These are phyloP conservation scores for Saccharomyces hybrid DNA, from an alignment of 1,139 yeast genomes.

Conservation along the genomic window DNA sequence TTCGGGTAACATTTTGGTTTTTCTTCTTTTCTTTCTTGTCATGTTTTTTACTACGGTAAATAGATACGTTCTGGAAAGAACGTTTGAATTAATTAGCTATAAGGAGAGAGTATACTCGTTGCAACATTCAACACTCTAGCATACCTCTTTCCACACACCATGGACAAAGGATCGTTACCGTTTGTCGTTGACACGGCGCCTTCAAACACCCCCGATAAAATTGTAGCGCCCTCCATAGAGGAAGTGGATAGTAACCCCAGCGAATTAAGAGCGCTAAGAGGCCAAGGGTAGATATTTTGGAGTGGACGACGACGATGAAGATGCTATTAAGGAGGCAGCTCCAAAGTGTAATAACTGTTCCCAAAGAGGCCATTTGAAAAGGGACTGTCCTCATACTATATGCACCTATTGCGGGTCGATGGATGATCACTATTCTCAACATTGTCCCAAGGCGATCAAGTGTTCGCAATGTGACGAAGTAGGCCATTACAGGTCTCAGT, in stretches of 20 bases:
- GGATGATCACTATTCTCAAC: slow-evolving; percentile 75
- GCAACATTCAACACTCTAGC: neutral
- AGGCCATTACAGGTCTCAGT: slow-evolving; percentile 63
- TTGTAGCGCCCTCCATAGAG: slow-evolving; percentile 35
- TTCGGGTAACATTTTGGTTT: neutral
- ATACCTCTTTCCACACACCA: neutral
- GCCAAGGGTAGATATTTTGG: slow-evolving; percentile 84
- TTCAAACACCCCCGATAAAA: slow-evolving; percentile 9
- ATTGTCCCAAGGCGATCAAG: slow-evolving; percentile 72
- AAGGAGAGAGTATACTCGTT: neutral
- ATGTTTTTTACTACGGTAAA: neutral
- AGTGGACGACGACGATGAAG: slow-evolving; percentile 40
- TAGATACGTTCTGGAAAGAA: neutral
- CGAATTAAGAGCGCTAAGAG: slow-evolving; percentile 48
- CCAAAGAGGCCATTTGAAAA: slow-evolving; percentile 67
- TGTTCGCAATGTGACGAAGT: slow-evolving; percentile 72
- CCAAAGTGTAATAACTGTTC: slow-evolving; percentile 77
- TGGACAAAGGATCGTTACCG: slow-evolving; percentile 14
- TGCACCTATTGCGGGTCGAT: slow-evolving; percentile 78
- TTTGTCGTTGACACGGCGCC: slow-evolving; percentile 16
- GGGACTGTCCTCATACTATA: slow-evolving; percentile 69
- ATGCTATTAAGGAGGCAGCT: slow-evolving; percentile 40
- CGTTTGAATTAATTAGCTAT: neutral
- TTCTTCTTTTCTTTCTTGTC: neutral
- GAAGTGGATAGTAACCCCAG: slow-evolving; percentile 65